phyloP scores from a whole-genome alignment of 352 stramenopile species.

The Phytophthora ramorum region DNA sequence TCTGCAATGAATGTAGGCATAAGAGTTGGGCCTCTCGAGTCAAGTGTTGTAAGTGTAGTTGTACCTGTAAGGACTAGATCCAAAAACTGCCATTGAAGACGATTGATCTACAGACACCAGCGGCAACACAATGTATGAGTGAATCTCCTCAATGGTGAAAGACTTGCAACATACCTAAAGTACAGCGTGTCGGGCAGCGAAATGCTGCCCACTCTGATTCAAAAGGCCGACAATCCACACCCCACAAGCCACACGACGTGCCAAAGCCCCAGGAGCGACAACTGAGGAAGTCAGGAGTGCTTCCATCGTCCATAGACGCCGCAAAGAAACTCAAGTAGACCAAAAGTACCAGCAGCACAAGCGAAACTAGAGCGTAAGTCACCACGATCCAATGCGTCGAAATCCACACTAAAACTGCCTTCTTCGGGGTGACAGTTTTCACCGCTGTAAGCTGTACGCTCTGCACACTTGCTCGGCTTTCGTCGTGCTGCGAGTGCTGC shows the following conservation, averaged over 20 bases:
- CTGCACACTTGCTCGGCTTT: constrained; percentile 4
- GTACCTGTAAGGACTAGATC: constrained; percentile 70
- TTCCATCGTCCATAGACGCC: constrained; percentile 58
- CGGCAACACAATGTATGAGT: constrained; percentile 4
- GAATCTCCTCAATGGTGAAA: neutral
- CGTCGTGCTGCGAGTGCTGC: constrained; percentile 5
- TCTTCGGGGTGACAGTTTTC: constrained; percentile 4
- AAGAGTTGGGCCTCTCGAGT: neutral
- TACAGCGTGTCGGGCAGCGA: constrained; percentile 73
- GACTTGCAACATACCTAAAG: constrained; percentile 48
- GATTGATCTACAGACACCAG: constrained; percentile 56
- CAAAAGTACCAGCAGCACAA: constrained; percentile 60
- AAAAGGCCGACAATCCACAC: constrained; percentile 68
- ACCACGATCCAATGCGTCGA: constrained; percentile 43
- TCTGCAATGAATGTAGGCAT: constrained; percentile 27
- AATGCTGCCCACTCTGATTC: constrained; percentile 68
- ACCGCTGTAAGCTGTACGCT: constrained; percentile 3
- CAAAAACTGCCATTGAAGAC: constrained; percentile 67
- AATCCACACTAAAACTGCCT: constrained; percentile 21
- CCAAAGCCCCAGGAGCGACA: constrained; percentile 76
- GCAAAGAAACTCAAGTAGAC: constrained; percentile 84
- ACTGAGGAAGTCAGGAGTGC: constrained; percentile 60
- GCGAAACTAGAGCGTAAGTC: constrained; percentile 54
- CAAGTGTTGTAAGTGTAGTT: neutral
- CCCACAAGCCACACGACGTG: constrained; percentile 66